Percentiles rank a stretch among this genome's conserved stretches.
These are phyloP conservation scores for Rubroboletus satanas DNA, from an alignment of 768 basidiomycete species.

Conservation along the genomic window DNA sequence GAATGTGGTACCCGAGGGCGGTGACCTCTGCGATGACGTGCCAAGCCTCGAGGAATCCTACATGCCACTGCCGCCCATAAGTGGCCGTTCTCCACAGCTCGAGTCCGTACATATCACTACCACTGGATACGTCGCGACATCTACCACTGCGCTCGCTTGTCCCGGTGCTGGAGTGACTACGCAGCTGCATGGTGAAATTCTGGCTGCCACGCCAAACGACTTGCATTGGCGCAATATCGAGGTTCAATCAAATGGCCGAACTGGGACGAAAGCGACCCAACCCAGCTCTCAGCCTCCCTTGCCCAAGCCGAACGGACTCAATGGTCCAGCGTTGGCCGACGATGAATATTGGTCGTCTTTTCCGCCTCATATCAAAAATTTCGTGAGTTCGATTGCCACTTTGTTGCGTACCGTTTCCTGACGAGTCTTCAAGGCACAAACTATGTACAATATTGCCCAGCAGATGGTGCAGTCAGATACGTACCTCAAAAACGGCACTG, in stretches of 20 bases:
- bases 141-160: slow-evolving; percentile 31
- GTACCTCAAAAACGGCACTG: slow-evolving; percentile 36
- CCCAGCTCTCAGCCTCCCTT: slow-evolving; percentile 16
- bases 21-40: slow-evolving; percentile 23
- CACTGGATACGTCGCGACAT: slow-evolving; percentile 41
- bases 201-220: slow-evolving; percentile 59
- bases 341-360: slow-evolving; percentile 70
- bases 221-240: slow-evolving; percentile 46
- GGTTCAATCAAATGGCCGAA: slow-evolving; percentile 24
- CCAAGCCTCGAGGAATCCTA: slow-evolving; percentile 22
- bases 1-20: slow-evolving; percentile 5
- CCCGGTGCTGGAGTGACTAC: slow-evolving; percentile 32
- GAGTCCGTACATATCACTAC: slow-evolving; percentile 47
- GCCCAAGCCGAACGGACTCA: slow-evolving; percentile 22
- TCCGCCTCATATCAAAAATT: slow-evolving; percentile 64
- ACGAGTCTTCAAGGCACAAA: slow-evolving; percentile 46
- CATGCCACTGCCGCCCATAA: slow-evolving; percentile 19
- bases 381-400: slow-evolving; percentile 46
- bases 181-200: slow-evolving; percentile 53
- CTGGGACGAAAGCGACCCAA: slow-evolving; percentile 24
- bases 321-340: slow-evolving; percentile 35
- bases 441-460: slow-evolving; percentile 67
- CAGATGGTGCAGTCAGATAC: slow-evolving; percentile 52
- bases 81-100: slow-evolving; percentile 44
- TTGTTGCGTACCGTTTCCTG: slow-evolving; percentile 22